These are phyloP conservation scores for Cystobasidium tubakii DNA, from an alignment of 768 basidiomycete genomes.

Conservation along the genomic window DNA sequence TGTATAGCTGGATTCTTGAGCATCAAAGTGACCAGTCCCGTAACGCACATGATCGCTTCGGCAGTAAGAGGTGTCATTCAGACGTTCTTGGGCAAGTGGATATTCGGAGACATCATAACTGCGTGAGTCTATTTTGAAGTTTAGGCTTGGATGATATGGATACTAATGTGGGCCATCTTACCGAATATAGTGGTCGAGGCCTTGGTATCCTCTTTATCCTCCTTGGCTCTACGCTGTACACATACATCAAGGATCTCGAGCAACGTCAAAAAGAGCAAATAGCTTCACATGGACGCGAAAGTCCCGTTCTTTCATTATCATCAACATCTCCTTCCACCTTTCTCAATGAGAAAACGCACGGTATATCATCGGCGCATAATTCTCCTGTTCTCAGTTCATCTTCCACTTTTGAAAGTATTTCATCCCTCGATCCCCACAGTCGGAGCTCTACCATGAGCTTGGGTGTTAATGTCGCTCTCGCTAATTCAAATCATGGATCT, in stretches of 20 bases:
- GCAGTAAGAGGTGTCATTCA: conserved; percentile 90
- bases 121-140: conserved; percentile 51
- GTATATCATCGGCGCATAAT: conserved; percentile 12
- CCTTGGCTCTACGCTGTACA: conserved; percentile 70
- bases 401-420: conserved; percentile 1
- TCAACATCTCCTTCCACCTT: not conserved
- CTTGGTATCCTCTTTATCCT: conserved; percentile 76
- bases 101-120: conserved; percentile 63
- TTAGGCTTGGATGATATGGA: too few relatives aligned
- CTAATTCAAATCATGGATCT: not conserved
- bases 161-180: not conserved
- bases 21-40: conserved; percentile 94
- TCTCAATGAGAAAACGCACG: not conserved
- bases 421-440: conserved; percentile 1
- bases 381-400: conserved; percentile 8
- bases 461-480: not conserved
- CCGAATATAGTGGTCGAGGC: conserved; percentile 62
- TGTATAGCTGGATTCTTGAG: conserved; percentile 85
- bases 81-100: conserved; percentile 71
- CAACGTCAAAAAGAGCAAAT: conserved; percentile 8
- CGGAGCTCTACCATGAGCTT: not conserved
- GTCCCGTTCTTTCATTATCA: not conserved
- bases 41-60: conserved; percentile 87
- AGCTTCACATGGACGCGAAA: conserved; percentile 11
- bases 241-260: conserved; percentile 34